Conservation (phyloP, 1,139 yeast species). For the Pichia sp. region DNA sequence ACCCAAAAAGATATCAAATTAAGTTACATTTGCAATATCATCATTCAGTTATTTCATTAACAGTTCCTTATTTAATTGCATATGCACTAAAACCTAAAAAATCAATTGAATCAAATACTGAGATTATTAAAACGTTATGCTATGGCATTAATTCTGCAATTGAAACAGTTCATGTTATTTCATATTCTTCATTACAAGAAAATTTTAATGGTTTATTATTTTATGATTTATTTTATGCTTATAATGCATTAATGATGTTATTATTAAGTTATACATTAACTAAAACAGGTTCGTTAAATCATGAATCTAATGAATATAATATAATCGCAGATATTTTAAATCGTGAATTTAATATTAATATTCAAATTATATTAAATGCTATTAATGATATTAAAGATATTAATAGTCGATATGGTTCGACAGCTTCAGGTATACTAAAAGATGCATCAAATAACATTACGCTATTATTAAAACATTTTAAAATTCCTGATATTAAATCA, state of each 20-base stretch:
- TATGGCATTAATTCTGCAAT: slow-evolving; percentile 30
- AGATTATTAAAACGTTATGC: slow-evolving; percentile 28
- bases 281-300: slow-evolving; percentile 9
- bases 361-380: slow-evolving; percentile 23
- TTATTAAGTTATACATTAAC: slow-evolving; percentile 29
- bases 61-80: slow-evolving; percentile 31
- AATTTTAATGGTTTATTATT: slow-evolving; percentile 31
- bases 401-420: slow-evolving; percentile 9
- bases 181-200: slow-evolving; percentile 19
- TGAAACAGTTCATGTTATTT: slow-evolving; percentile 25
- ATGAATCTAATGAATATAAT: slow-evolving; percentile 5
- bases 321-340: slow-evolving; percentile 16
- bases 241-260: slow-evolving; percentile 30
- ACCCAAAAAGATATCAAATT: slow-evolving; percentile 27
- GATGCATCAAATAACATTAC: slow-evolving; percentile 17
- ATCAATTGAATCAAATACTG: slow-evolving; percentile 24
- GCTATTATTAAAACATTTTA: slow-evolving; percentile 14
- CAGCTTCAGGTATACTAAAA: slow-evolving; percentile 12
- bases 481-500: slow-evolving; percentile 2
- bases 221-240: slow-evolving; percentile 32
- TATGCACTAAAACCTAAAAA: slow-evolving; percentile 24
- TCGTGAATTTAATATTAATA: slow-evolving; percentile 20
- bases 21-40: slow-evolving; percentile 30
- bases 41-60: slow-evolving; percentile 28
- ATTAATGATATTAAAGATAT: slow-evolving; percentile 24